phyloP scores from a whole-genome alignment of 2,329 filamentous ascomycete genomes.

The Trichophaea hybrida region DNA sequence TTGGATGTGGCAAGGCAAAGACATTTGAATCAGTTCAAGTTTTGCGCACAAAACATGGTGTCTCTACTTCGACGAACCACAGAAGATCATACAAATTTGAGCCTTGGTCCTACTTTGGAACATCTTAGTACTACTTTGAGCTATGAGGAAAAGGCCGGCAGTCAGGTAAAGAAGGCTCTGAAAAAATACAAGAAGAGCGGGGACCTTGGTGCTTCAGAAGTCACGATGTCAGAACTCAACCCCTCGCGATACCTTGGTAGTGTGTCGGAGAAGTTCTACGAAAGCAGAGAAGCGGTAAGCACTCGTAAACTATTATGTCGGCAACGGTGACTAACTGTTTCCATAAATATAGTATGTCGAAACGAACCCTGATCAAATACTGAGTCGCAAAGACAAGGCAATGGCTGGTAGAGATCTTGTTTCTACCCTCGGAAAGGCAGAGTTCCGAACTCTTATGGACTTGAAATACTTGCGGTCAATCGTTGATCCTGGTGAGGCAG shows the following conservation, averaged over 20 bases:
- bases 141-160: conserved; percentile 22
- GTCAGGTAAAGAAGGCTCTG: conserved; percentile 51
- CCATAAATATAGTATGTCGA: conserved; percentile 49
- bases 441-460: conserved; percentile 69
- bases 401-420: conserved; percentile 20
- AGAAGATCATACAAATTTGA: conserved; percentile 52
- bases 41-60: conserved; percentile 38
- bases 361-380: conserved; percentile 50
- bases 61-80: conserved; percentile 27
- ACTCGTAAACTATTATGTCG: not conserved
- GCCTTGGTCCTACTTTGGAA: conserved; percentile 30
- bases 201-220: conserved; percentile 16
- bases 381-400: conserved; percentile 36
- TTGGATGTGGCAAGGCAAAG: conserved; percentile 89
- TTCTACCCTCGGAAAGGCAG: conserved; percentile 45
- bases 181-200: conserved; percentile 65
- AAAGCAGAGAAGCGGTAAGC: conserved; percentile 46
- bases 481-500: conserved; percentile 87
- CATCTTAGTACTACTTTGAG: conserved; percentile 13
- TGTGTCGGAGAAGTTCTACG: conserved; percentile 66
- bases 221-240: conserved; percentile 25
- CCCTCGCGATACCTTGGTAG: conserved; percentile 26
- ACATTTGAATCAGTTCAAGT: conserved; percentile 79
- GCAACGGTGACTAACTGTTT: conserved; percentile 1
- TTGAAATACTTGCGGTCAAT: conserved; percentile 87